Base-by-base conservation (phyloP, 768 basidiomycete genomes). In the Erythrobasidium yunnanense region DNA sequence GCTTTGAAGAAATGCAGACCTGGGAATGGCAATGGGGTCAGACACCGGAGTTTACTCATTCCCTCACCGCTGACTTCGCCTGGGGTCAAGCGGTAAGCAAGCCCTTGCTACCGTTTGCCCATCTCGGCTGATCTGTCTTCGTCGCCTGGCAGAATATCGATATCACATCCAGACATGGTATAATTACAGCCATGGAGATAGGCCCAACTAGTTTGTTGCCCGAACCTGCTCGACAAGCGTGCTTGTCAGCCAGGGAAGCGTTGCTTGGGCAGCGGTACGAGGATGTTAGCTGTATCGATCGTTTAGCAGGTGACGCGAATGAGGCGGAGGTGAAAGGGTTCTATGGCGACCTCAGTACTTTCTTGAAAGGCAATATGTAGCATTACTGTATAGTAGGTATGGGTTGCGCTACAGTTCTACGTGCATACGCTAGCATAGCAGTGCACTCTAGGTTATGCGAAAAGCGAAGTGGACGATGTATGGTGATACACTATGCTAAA, bases 21-120 rank as follows among this genome's bases (percentile, higher is more conserved):
- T 96, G 95, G 95, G 82, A 88, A 22, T 97, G 92, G 90, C 79
- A 82, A 15, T 95, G 84, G 72, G 93, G 92, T 0, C 88, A 92
- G 73, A 93, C 92, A 0, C 91, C 92, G 45, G 87, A 93, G 73
- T 97, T 99, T 74, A 85, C 83, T 5, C 87, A 88, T 72, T 78
- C 78, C 1, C 45, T 83, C 4, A 51, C 74, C 30, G 75, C 73
- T 3, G 60, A 69, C 18, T 78, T 82, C 49, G 50, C 71, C 15
- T 80, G 80, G 75, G 80, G 79, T 8, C 57, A 71, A 4, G 62
- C 80, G 23, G 82, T 81, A 69, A 71, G 80, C 76, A 5, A 23
- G 25, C 35, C 29, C 46, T 8, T 51, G 55, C 1, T 38, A 20
- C n/a, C 17, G n/a, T 2, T 22, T 20, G 54, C 23, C 3, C n/a